These are phyloP conservation scores for Pouteria campechiana DNA, from an alignment of 179 eudicot genomes.

Conservation along the genomic window DNA sequence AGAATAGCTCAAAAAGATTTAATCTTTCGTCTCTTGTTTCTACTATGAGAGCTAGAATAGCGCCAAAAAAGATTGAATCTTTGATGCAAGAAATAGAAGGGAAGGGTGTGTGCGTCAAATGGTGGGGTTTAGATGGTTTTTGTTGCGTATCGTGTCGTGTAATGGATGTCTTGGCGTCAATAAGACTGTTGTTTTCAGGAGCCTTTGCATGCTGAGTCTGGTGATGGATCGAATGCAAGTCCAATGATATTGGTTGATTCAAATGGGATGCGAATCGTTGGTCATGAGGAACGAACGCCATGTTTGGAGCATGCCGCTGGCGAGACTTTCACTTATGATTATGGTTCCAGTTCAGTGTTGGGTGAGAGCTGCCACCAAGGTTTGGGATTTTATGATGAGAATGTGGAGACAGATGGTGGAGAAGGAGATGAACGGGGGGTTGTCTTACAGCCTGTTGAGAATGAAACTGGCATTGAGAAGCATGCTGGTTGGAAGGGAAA, in stretches of 20 bases:
- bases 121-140: too few species aligned
- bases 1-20: too few species aligned
- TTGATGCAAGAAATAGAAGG: too few species aligned
- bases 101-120: too few species aligned
- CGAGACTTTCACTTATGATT: conserved; percentile 44
- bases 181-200: too few species aligned
- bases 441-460: conserved; percentile 15
- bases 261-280: conserved; percentile 31
- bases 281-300: conserved; percentile 39
- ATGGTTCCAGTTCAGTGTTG: conserved; percentile 42
- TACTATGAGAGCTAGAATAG: too few species aligned
- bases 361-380: conserved; percentile 66
- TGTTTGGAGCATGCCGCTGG: conserved; percentile 17
- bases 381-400: conserved; percentile 50
- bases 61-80: too few species aligned
- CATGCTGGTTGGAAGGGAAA: conserved; percentile 23
- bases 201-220: conserved; percentile 2
- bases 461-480: conserved; percentile 13
- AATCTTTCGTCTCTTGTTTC: too few species aligned
- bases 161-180: too few species aligned
- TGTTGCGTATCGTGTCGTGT: too few species aligned
- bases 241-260: conserved; percentile 43
- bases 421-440: conserved; percentile 25
- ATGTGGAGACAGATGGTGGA: conserved; percentile 10
- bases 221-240: conserved; percentile 11